Conservation (phyloP, 345 rosid species). For the Diplotaxis tenuifolia region DNA sequence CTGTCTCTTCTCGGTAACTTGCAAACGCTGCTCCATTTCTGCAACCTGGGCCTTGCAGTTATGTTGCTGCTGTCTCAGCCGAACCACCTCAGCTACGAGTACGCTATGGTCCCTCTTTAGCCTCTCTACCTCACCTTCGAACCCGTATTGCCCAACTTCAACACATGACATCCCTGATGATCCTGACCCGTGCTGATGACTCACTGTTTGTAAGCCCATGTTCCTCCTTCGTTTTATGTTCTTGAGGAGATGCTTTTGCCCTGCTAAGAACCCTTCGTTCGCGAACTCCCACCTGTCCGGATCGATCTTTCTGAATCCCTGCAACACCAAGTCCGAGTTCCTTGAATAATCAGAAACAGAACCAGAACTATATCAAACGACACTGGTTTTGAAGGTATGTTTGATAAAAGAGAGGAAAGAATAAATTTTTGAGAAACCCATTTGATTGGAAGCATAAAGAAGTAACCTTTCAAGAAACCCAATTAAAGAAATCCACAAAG, state of each 20-base stretch:
- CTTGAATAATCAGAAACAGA: too few relatives aligned
- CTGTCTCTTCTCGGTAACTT: conserved; percentile 60
- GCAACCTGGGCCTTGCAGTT: conserved; percentile 46
- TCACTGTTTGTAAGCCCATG: conserved; percentile 27
- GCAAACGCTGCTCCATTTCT: conserved; percentile 56
- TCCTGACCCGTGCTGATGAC: conserved; percentile 46
- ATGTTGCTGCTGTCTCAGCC: conserved; percentile 71
- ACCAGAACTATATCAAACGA: background rate
- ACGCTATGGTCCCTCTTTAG: conserved; percentile 56
- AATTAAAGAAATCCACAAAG: conserved; percentile 32
- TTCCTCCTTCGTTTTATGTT: conserved; percentile 70
- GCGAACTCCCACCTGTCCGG: conserved; percentile 94
- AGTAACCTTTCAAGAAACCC: conserved; percentile 37
- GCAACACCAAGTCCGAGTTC: background rate
- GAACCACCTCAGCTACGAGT: conserved; percentile 56
- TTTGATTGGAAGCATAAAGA: conserved; percentile 8
- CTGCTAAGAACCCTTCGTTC: conserved; percentile 81
- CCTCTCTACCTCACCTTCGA: conserved; percentile 59
- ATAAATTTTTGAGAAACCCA: background rate
- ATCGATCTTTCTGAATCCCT: conserved; percentile 90
- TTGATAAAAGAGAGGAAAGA: background rate
- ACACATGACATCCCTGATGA: conserved; percentile 48
- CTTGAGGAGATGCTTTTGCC: conserved; percentile 80
- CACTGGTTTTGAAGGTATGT: background rate
- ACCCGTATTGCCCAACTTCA: conserved; percentile 68